Conservation (phyloP, 805 yeast genomes). For the Saturnispora hagleri region DNA sequence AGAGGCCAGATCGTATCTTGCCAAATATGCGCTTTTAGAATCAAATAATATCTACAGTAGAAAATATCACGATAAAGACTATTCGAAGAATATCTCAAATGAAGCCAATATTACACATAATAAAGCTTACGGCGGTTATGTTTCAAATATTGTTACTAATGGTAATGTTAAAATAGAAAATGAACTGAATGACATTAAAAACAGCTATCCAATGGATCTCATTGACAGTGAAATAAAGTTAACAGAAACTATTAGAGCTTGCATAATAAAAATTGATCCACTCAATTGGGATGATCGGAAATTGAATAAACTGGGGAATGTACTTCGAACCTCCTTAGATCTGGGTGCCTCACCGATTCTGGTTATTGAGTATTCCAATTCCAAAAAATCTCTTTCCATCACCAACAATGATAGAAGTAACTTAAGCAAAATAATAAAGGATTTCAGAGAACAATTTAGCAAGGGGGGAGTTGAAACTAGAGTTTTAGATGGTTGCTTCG, state of each 20-base stretch:
- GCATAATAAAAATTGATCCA: conserved; percentile 41
- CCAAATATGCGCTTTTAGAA: conserved; percentile 49
- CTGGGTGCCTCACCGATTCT: conserved; percentile 68
- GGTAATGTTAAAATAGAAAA: not conserved
- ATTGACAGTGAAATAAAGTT: conserved; percentile 21
- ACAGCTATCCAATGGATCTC: conserved; percentile 1
- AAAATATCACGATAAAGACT: not conserved
- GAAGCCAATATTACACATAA: conserved; percentile 2
- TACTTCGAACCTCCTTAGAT: conserved; percentile 9
- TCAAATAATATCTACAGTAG: conserved; percentile 25
- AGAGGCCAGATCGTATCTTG: conserved; percentile 75
- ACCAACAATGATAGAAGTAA: conserved; percentile 7
- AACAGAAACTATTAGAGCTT: conserved; percentile 39
- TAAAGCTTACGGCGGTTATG: conserved; percentile 5
- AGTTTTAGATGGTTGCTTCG: conserved; percentile 31
- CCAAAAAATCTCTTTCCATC: conserved; percentile 17
- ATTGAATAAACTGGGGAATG: conserved; percentile 5
- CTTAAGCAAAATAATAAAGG: conserved; percentile 12
- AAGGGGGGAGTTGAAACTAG: conserved; percentile 1
- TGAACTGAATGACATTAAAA: conserved; percentile 10
- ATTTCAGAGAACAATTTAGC: not conserved
- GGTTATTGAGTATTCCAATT: conserved; percentile 35
- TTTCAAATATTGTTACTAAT: conserved; percentile 11
- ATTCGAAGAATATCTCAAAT: not conserved
- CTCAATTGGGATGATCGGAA: conserved; percentile 27